Percentiles rank a stretch among this genome's conserved stretches.
These are phyloP conservation scores for Tylopilus sp. DNA, from an alignment of 768 basidiomycete species.

Conservation along the genomic window DNA sequence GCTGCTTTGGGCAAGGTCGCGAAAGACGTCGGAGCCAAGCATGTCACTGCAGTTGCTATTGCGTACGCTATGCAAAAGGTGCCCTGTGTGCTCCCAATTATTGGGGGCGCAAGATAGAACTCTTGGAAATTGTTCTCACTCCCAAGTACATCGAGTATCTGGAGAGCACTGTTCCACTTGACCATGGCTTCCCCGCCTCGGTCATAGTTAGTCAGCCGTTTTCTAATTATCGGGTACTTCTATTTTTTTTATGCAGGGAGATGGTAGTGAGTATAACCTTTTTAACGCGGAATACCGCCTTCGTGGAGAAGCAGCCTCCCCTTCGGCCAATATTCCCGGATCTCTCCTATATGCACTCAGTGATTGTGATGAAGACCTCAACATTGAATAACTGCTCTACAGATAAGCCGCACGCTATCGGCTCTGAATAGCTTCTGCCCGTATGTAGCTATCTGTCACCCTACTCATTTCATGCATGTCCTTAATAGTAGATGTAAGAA, in stretches of 20 bases:
- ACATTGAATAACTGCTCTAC: too few relatives aligned
- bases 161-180: constrained; percentile 36
- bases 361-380: too few relatives aligned
- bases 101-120: constrained; percentile 45
- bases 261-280: neutral
- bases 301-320: neutral
- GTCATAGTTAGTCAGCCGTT: neutral
- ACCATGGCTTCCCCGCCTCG: constrained; percentile 38
- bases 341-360: too few relatives aligned
- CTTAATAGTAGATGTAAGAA: too few relatives aligned
- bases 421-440: too few relatives aligned
- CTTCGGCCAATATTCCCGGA: neutral
- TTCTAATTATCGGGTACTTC: neutral
- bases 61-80: constrained; percentile 46
- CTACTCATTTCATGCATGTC: too few relatives aligned
- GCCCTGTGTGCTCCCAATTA: constrained; percentile 41
- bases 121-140: constrained; percentile 37
- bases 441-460: too few relatives aligned
- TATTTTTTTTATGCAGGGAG: neutral
- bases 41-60: constrained; percentile 37
- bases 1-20: constrained; percentile 38
- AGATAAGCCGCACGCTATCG: too few relatives aligned
- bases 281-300: neutral
- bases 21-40: constrained; percentile 35
- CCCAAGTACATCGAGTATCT: constrained; percentile 37